phyloP scores from a whole-genome alignment of 2,329 filamentous ascomycete species.

The Emmonsiellopsis sp. region DNA sequence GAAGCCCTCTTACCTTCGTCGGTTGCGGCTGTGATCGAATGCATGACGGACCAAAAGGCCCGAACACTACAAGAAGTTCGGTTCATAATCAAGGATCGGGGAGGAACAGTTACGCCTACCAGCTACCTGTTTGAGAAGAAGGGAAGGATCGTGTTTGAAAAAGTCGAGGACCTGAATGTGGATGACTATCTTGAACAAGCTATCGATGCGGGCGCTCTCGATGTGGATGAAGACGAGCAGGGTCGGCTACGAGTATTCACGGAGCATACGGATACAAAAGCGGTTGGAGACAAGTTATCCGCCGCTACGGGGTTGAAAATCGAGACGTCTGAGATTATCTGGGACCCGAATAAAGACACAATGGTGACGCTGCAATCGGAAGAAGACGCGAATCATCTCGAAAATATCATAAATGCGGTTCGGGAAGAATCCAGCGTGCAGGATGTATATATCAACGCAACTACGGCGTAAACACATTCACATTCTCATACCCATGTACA shows the following conservation, averaged over 20 bases:
- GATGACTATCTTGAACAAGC: conserved; percentile 71
- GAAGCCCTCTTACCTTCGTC: conserved; percentile 71
- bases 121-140: conserved; percentile 77
- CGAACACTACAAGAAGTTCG: conserved; percentile 67
- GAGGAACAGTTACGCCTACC: conserved; percentile 62
- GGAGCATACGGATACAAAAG: conserved; percentile 54
- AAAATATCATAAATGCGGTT: conserved; percentile 43
- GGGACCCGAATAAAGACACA: conserved; percentile 73
- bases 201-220: conserved; percentile 68
- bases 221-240: conserved; percentile 49
- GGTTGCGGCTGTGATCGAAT: conserved; percentile 70
- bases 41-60: conserved; percentile 72
- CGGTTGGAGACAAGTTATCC: conserved; percentile 55
- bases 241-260: conserved; percentile 63
- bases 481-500: conserved; percentile 13
- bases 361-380: conserved; percentile 53
- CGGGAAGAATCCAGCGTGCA: conserved; percentile 65
- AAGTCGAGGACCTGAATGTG: conserved; percentile 45
- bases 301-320: conserved; percentile 57
- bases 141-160: conserved; percentile 61
- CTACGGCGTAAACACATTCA: not conserved
- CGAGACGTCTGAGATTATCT: conserved; percentile 70
- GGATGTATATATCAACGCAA: conserved; percentile 64
- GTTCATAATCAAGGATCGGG: conserved; percentile 58
- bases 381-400: conserved; percentile 47